These are phyloP conservation scores for Malassezia yamatoensis DNA, from an alignment of 1,284 basidiomycete genomes.

Conservation along the genomic window DNA sequence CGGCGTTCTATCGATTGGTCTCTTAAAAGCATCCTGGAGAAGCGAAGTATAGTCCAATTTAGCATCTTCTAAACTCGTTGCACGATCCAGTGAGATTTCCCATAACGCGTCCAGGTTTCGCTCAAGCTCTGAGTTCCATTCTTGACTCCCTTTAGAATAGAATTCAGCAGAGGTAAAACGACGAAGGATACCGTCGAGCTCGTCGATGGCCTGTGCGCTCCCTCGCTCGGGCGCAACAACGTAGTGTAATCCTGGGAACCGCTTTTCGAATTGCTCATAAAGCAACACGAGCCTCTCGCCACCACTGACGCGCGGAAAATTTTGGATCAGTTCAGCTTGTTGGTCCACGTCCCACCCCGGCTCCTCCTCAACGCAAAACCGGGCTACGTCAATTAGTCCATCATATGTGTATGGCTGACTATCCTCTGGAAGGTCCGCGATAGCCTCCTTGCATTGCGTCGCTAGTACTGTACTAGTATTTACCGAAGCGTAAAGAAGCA, in stretches of 20 bases:
- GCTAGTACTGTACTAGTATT: slow-evolving; percentile 22
- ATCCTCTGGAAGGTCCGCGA: slow-evolving; percentile 35
- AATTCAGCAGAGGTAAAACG: slow-evolving; percentile 11
- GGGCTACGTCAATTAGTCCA: slow-evolving; percentile 42
- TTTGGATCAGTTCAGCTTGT: background rate
- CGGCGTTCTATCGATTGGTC: too few species aligned
- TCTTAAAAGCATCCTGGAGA: too few species aligned
- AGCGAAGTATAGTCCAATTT: background rate
- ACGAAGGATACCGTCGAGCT: slow-evolving; percentile 22
- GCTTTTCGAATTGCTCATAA: slow-evolving; percentile 35
- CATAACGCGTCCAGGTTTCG: slow-evolving; percentile 37
- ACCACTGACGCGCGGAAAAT: background rate
- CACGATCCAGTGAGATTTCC: slow-evolving; percentile 40
- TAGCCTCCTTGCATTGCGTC: slow-evolving; percentile 28
- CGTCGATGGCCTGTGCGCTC: slow-evolving; percentile 52
- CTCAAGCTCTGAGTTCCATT: slow-evolving; percentile 36
- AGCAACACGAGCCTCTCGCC: slow-evolving; percentile 18
- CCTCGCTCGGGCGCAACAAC: slow-evolving; percentile 36
- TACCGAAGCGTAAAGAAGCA: slow-evolving; percentile 24
- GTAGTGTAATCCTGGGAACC: slow-evolving; percentile 39
- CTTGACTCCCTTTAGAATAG: slow-evolving; percentile 11
- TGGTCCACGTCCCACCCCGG: slow-evolving; percentile 30
- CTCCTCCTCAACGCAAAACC: slow-evolving; percentile 45
- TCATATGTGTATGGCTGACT: slow-evolving; percentile 40
- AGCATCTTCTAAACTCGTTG: slow-evolving; percentile 7